Percentiles rank a stretch among this genome's conserved stretches.
Evolutionary conservation across 176 grass and related monocot genomes (phyloP).

Genomic region (Triticum monococcum): DNA sequence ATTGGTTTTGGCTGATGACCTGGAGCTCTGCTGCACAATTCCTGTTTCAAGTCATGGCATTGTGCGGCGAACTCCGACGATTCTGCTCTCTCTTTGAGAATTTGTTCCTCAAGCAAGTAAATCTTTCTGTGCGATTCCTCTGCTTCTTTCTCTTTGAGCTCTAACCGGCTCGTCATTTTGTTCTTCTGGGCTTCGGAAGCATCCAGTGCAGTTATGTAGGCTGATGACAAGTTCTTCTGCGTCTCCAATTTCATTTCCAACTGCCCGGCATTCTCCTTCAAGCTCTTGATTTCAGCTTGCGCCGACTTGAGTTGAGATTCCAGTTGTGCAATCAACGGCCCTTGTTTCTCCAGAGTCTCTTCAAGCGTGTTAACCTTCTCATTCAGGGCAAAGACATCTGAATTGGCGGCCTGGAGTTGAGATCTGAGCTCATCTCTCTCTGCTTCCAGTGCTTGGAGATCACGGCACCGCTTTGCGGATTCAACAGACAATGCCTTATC

Average conservation of each 20-base stretch:
- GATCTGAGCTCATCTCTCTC: conserved; percentile 43
- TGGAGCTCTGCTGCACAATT: conserved; percentile 18
- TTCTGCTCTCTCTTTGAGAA: conserved; percentile 38
- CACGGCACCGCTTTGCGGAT: conserved; percentile 33
- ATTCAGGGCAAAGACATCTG: conserved; percentile 28
- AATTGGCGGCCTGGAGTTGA: conserved; percentile 39
- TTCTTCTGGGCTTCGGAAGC: conserved; percentile 63
- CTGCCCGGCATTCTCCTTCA: conserved; percentile 45
- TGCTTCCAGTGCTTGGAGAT: conserved; percentile 33
- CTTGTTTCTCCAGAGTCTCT: conserved; percentile 20
- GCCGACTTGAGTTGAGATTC: conserved; percentile 42
- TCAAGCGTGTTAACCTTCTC: conserved; percentile 52
- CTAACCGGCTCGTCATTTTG: conserved; percentile 41
- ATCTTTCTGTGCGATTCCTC: conserved; percentile 40
- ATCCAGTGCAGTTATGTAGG: conserved; percentile 55
- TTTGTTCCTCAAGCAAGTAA: conserved; percentile 49
- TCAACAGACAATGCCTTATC: conserved; percentile 45
- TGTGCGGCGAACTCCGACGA: conserved; percentile 29
- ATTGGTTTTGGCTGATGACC: conserved; percentile 25
- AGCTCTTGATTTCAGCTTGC: conserved; percentile 28
- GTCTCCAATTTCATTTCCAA: conserved; percentile 64
- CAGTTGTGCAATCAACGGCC: conserved; percentile 23
- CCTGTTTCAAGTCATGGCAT: conserved; percentile 53
- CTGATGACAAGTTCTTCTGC: conserved; percentile 57
- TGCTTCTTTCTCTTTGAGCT: conserved; percentile 44